These are phyloP conservation scores for Staphylotrichum longicolle DNA, from an alignment of 495 filamentous ascomycete genomes.

Conservation along the genomic window DNA sequence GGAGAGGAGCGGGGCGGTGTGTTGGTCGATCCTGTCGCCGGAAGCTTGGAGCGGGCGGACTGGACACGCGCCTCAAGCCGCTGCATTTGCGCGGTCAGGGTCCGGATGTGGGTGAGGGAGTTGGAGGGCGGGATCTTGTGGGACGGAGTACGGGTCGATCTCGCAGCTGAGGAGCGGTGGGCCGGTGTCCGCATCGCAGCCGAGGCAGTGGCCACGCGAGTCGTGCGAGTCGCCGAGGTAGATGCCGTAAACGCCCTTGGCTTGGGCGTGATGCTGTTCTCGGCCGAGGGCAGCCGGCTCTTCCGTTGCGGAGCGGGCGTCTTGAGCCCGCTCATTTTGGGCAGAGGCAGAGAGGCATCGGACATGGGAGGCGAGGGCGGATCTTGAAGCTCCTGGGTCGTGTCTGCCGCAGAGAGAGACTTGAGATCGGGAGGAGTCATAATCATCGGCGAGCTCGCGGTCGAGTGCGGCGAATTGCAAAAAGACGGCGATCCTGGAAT, in stretches of 20 bases:
- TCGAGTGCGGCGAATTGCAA: slow-evolving; percentile 57
- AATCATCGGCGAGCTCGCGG: slow-evolving; percentile 70
- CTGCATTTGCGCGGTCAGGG: slow-evolving; percentile 94
- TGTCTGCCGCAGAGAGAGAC: slow-evolving; percentile 46
- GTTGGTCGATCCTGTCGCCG: slow-evolving; percentile 55
- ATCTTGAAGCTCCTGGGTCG: slow-evolving; percentile 45
- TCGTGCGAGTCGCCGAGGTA: slow-evolving; percentile 31
- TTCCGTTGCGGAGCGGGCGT: slow-evolving; percentile 38
- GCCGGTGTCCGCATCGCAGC: slow-evolving; percentile 37
- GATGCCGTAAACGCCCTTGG: slow-evolving; percentile 38
- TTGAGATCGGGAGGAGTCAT: slow-evolving; percentile 68
- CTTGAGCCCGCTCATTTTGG: slow-evolving; percentile 27
- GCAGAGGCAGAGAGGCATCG: slow-evolving; percentile 60
- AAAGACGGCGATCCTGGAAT: slow-evolving; percentile 55
- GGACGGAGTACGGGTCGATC: slow-evolving; percentile 27
- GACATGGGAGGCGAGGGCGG: slow-evolving; percentile 66
- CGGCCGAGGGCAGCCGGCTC: slow-evolving; percentile 47
- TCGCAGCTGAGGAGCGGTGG: slow-evolving; percentile 31
- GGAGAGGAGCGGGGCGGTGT: slow-evolving; percentile 84
- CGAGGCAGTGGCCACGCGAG: slow-evolving; percentile 32
- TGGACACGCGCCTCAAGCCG: slow-evolving; percentile 90
- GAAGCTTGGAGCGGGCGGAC: slow-evolving; percentile 88
- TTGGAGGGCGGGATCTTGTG: slow-evolving; percentile 68
- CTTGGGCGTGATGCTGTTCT: slow-evolving; percentile 52
- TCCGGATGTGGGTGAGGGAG: slow-evolving; percentile 88